A percentile compares a stretch with the other conserved stretches of the same genome.
Evolutionary conservation across 768 basidiomycete genomes (phyloP).

Genomic region (Clitopilus passeckerianus): DNA sequence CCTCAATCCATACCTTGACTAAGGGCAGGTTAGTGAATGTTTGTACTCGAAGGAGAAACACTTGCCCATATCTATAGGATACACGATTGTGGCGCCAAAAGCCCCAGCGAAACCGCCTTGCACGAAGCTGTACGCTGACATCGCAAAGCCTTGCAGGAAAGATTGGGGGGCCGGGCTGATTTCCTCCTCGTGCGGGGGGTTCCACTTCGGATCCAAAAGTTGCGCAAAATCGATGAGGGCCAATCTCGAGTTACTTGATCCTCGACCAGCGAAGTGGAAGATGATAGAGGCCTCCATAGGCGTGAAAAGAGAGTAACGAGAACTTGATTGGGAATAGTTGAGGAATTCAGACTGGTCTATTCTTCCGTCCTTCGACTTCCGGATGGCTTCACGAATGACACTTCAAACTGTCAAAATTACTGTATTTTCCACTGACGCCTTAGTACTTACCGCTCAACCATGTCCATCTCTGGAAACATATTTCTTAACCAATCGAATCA

Average conservation of each 20-base stretch:
- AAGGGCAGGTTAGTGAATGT: slow-evolving; percentile 10
- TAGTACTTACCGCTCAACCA: slow-evolving; percentile 70
- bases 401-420: slow-evolving; percentile 23
- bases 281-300: slow-evolving; percentile 99
- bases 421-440: neutral
- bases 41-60: slow-evolving; percentile 10
- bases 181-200: slow-evolving; percentile 57
- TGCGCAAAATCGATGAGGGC: slow-evolving; percentile 90
- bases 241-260: slow-evolving; percentile 62
- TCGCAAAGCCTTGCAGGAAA: slow-evolving; percentile 49
- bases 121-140: slow-evolving; percentile 82
- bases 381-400: slow-evolving; percentile 86
- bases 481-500: neutral
- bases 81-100: slow-evolving; percentile 94
- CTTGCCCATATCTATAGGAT: slow-evolving; percentile 91
- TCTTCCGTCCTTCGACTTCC: slow-evolving; percentile 89
- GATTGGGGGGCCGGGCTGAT: slow-evolving; percentile 26
- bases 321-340: slow-evolving; percentile 78
- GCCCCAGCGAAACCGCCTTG: slow-evolving; percentile 93
- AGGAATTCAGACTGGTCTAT: slow-evolving; percentile 97
- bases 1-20: slow-evolving; percentile 63
- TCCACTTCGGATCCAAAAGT: slow-evolving; percentile 87
- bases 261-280: slow-evolving; percentile 95
- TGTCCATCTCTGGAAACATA: slow-evolving; percentile 77
- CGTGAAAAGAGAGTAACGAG: slow-evolving; percentile 92